Conservation (phyloP, 768 basidiomycete genomes). For the Suillus variegatus region DNA sequence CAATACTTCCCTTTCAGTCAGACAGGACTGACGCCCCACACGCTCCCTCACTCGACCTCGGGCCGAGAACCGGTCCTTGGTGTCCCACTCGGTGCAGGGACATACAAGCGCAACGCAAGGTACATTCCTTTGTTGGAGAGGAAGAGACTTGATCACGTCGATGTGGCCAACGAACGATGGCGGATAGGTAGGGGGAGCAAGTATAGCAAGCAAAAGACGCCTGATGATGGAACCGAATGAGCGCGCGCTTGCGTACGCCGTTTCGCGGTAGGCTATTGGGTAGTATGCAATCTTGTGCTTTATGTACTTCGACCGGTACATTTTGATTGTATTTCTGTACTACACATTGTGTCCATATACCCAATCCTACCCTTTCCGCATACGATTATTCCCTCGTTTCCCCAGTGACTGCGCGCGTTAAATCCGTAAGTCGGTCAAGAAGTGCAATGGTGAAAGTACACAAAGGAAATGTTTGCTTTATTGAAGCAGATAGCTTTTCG, state of each 20-base stretch:
- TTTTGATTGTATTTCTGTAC: background rate
- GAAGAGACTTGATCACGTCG: constrained; percentile 1
- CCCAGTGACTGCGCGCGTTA: too few relatives aligned
- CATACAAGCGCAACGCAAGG: background rate
- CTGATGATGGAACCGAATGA: background rate
- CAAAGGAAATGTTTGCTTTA: background rate
- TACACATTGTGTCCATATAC: background rate
- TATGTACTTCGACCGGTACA: background rate
- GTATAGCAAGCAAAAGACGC: background rate
- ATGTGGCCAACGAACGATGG: background rate
- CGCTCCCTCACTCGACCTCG: background rate
- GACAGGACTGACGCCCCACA: background rate
- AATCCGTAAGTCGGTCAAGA: too few relatives aligned
- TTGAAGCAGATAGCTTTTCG: background rate
- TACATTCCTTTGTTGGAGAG: background rate
- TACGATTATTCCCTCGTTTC: background rate
- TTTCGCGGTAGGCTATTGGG: background rate
- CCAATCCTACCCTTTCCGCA: background rate
- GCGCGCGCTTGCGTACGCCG: background rate
- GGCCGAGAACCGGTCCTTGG: background rate
- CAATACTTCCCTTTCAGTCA: constrained; percentile 1
- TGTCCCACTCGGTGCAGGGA: background rate
- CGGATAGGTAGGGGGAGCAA: background rate
- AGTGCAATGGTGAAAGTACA: too few relatives aligned
- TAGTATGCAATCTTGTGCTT: background rate